Base-by-base conservation (phyloP, 2,329 filamentous ascomycete genomes). In the Paramyrothecium sp. region DNA sequence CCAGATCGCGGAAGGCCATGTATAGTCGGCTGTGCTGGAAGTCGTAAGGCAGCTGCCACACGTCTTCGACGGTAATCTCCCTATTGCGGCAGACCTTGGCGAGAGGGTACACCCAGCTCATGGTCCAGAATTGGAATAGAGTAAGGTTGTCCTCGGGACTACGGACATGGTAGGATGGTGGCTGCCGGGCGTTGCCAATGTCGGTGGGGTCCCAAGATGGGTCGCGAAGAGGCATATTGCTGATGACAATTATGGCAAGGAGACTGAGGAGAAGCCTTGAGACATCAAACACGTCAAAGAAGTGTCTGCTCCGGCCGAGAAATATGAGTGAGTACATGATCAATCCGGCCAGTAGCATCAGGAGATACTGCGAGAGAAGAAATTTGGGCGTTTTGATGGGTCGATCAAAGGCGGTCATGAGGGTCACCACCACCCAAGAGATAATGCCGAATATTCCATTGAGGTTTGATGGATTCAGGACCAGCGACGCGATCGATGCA, bases 1-100 rank as follows among this genome's bases (percentile, higher is more conserved):
- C 77, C 11, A 96, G 79, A 51, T 87, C 84, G 48, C 89, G 83
- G 65, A 97, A 97, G 3, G 85, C 82, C 48, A 86, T 80, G 68
- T 96, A 91, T 0, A 97, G 79, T 2, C 86, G 80, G 34, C 77
- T 81, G 69, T 97, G 92, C 65, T 96, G 92, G 60, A 94, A 96
- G 54, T 95, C 89, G 63, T 87, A 90, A 0, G 87, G 86, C 0
- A 97, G 75, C 44, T 82, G 77, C 92, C 92, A 97, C 2, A 97
- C 89, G 68, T 97, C 91, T 41, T 88, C 83, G 44, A 92, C 87
- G 38, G 92, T 77, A 10, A 97, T 77, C 63, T 92, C 88, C 46
- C 86, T 79, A 30, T 78, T 76, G 47, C 79, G 82, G 2, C 89
- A 91, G 22, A 86, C 72, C 2, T 78, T 75, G 13, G 96, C 91